Percentiles rank a stretch among this genome's conserved stretches.
phyloP scores from a whole-genome alignment of 176 grass and related monocot species.

The Avena atlantica region DNA sequence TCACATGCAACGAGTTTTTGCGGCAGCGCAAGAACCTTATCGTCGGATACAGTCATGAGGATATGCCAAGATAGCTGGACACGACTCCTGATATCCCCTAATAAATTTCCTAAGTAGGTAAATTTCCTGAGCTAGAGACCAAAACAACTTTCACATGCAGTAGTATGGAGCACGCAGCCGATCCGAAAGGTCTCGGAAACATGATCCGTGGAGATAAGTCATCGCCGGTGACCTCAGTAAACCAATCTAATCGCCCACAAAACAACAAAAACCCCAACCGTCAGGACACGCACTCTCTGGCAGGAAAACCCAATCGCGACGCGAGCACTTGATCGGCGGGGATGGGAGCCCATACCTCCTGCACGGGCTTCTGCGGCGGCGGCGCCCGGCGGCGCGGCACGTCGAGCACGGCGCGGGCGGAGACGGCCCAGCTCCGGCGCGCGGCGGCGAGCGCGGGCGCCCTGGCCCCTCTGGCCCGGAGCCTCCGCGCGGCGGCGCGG shows the following conservation, averaged over 20 bases:
- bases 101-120: background rate
- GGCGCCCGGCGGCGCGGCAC: constrained; percentile 12
- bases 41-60: background rate
- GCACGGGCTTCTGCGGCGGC: constrained; percentile 20
- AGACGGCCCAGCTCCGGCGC: constrained; percentile 47
- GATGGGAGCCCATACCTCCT: constrained; percentile 49
- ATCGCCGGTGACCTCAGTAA: background rate
- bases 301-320: constrained; percentile 7
- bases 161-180: background rate
- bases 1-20: constrained; percentile 15
- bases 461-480: constrained; percentile 41
- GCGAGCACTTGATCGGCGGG: constrained; percentile 4
- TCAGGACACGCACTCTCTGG: background rate
- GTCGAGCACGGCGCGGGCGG: constrained; percentile 49
- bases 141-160: too few species aligned
- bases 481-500: constrained; percentile 44
- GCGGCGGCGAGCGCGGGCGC: constrained; percentile 43
- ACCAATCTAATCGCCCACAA: constrained; percentile 3
- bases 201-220: background rate
- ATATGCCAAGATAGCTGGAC: constrained; percentile 1
- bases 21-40: constrained; percentile 1
- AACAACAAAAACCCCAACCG: constrained; percentile 22
- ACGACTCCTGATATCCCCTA: constrained; percentile 18
- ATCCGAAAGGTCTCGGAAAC: background rate
- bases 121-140: background rate